Conservation (phyloP, 768 basidiomycete species). For the Sutorius australiensis region DNA sequence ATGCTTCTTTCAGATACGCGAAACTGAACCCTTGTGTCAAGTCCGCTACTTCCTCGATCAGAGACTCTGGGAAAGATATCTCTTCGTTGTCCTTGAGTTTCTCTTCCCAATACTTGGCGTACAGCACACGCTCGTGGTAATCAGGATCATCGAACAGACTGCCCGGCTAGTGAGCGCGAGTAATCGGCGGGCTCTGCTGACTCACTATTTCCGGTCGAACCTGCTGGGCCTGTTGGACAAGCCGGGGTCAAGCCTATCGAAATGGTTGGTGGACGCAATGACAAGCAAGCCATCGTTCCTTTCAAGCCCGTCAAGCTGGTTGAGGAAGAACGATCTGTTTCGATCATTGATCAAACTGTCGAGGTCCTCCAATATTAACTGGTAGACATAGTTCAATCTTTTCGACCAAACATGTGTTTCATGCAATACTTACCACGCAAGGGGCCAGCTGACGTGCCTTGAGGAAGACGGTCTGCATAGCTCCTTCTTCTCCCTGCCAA, state of each 20-base stretch:
- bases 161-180: background rate
- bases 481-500: conserved; percentile 57
- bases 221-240: conserved; percentile 75
- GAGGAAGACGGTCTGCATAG: conserved; percentile 65
- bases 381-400: conserved; percentile 1
- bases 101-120: conserved; percentile 76
- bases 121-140: conserved; percentile 57
- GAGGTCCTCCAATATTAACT: conserved; percentile 54
- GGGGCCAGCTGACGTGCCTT: conserved; percentile 71
- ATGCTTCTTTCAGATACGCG: conserved; percentile 86
- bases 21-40: conserved; percentile 72
- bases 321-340: conserved; percentile 86
- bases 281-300: conserved; percentile 77
- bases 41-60: conserved; percentile 57
- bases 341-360: conserved; percentile 75
- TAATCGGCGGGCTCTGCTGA: conserved; percentile 7
- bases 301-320: conserved; percentile 78
- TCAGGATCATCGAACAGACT: conserved; percentile 75
- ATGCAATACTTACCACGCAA: conserved; percentile 53
- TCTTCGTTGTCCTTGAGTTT: conserved; percentile 63
- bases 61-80: conserved; percentile 62
- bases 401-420: conserved; percentile 26
- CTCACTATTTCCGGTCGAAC: conserved; percentile 84
- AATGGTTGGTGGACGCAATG: conserved; percentile 81
- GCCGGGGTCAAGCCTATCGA: conserved; percentile 74